A percentile compares a stretch with the other conserved stretches of the same genome.
These are phyloP conservation scores for Fusarium pseudonygamai DNA, from an alignment of 2,329 filamentous ascomycete genomes.

Conservation along the genomic window DNA sequence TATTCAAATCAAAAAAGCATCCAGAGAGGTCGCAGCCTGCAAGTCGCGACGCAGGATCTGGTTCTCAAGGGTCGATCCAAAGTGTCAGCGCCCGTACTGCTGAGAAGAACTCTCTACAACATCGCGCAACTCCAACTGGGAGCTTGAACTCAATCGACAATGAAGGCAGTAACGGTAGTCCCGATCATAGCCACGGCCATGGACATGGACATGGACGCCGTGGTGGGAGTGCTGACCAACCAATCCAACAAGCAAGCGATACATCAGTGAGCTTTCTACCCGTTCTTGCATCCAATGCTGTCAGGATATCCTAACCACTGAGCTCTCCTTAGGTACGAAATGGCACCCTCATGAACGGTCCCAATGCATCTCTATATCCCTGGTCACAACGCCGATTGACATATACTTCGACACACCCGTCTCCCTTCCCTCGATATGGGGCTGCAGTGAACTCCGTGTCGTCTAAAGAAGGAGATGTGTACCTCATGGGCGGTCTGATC, in stretches of 20 bases:
- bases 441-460: constrained; percentile 92
- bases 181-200: constrained; percentile 63
- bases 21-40: constrained; percentile 67
- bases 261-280: constrained; percentile 52
- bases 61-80: constrained; percentile 58
- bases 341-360: constrained; percentile 59
- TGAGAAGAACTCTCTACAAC: constrained; percentile 62
- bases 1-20: constrained; percentile 84
- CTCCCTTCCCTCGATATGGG: constrained; percentile 95
- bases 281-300: neutral
- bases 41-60: constrained; percentile 63
- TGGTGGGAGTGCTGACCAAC: constrained; percentile 60
- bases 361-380: constrained; percentile 87
- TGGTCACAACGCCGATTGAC: constrained; percentile 93
- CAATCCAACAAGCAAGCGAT: constrained; percentile 51
- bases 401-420: constrained; percentile 82
- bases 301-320: constrained; percentile 17
- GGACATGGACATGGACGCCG: constrained; percentile 62
- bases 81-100: constrained; percentile 57
- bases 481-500: constrained; percentile 96
- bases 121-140: constrained; percentile 77
- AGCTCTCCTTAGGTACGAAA: constrained; percentile 61
- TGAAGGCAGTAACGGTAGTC: constrained; percentile 65
- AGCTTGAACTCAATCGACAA: constrained; percentile 79
- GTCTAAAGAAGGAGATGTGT: constrained; percentile 96